Conservation (phyloP, 768 basidiomycete genomes). For the Xanthoconium stramineum region DNA sequence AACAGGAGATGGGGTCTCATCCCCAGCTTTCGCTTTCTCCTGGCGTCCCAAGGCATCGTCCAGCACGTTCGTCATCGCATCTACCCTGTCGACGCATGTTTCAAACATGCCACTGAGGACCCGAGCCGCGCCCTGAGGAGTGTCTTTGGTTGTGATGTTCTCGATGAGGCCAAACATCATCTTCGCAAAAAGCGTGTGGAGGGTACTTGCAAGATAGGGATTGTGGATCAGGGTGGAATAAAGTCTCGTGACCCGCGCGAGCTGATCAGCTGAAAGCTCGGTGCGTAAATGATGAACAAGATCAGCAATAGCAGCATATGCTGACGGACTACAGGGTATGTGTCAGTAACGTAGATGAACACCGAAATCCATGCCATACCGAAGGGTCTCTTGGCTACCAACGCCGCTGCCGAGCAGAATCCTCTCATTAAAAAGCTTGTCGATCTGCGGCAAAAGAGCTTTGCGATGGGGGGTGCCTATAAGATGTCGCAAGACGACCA, state of each 20-base stretch:
- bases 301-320: constrained; percentile 88
- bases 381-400: constrained; percentile 79
- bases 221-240: constrained; percentile 91
- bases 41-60: constrained; percentile 44
- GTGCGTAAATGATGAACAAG: constrained; percentile 86
- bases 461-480: constrained; percentile 74
- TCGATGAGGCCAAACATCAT: constrained; percentile 90
- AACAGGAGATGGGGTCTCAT: constrained; percentile 46
- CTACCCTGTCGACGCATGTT: constrained; percentile 80
- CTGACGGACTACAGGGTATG: constrained; percentile 54
- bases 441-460: constrained; percentile 76
- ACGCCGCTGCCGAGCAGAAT: constrained; percentile 85
- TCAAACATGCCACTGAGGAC: constrained; percentile 78
- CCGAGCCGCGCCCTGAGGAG: constrained; percentile 60
- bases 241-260: constrained; percentile 74
- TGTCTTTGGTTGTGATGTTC: constrained; percentile 72
- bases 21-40: constrained; percentile 43
- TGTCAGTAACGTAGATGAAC: not conserved
- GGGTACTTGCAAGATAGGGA: constrained; percentile 68
- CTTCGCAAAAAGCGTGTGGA: constrained; percentile 90
- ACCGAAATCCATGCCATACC: constrained; percentile 41
- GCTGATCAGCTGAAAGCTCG: constrained; percentile 74
- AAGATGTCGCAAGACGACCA: constrained; percentile 90
- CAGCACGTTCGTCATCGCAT: constrained; percentile 67
- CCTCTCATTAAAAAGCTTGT: constrained; percentile 86